Base-by-base conservation (phyloP, 2,329 filamentous ascomycete species). In the Aspergillus floridensis region DNA sequence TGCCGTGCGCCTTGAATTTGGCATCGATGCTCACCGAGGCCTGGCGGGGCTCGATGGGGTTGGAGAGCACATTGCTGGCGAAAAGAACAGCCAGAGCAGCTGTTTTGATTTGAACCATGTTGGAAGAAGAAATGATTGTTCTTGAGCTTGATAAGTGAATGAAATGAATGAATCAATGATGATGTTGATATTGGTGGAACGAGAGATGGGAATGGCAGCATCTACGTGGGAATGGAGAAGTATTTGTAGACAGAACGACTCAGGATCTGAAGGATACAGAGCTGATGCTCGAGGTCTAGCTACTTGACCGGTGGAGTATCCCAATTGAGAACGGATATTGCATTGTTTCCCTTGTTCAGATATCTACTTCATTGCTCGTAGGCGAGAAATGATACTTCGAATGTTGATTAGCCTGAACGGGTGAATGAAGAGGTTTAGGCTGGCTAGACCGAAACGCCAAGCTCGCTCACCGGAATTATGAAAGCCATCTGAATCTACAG, bases 41-140 rank as follows among this genome's bases (percentile, higher is more conserved):
- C 38, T 44, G 38, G 16, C 38, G 38, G 16, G 38, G 6, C 16
- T 32, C 49, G 19, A 51, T 51, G 16, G 49, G 49, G 3, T 35
- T 24, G 7, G 49, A 32, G 24, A 51, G 49, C 2, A 51, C 49
- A 7, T 51, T 21, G 7, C 26, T n/a, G 24, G 49, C 49, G 12
- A 51, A 51, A 21, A 51, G 49, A 6, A 51, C n/a, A n/a, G 49
- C 49, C 49, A 51, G 49, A 19, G 49, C 49, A 35, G 49, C 49
- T 32, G 26, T 29, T 24, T 51, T 51, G 49, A 51, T 32, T 7
- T 51, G 26, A n/a, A 51, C 49, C 49, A 51, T 51, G 14, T 51
- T 21, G 49, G 14, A 11, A 51, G 14, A 5, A n/a, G 14, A 5
- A 2, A 19, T 44, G 14, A 3, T 19, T 6, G 16, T 19, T 16